phyloP scores from a whole-genome alignment of 2,329 filamentous ascomycete genomes.

The Ceratocystis destructans region DNA sequence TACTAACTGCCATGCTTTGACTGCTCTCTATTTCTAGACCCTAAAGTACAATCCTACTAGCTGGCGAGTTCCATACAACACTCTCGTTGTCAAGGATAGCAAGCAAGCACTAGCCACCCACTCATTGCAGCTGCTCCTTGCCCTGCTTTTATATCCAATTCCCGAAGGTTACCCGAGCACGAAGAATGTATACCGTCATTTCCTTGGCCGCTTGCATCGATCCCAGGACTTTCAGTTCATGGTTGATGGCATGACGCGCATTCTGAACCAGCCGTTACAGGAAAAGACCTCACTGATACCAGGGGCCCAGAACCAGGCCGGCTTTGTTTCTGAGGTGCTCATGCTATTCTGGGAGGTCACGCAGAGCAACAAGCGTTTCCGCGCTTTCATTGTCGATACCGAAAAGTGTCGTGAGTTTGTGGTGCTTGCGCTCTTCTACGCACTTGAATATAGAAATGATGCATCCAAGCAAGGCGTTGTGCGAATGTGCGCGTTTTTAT shows the following conservation, averaged over 20 bases:
- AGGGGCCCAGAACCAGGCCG: slow-evolving; percentile 36
- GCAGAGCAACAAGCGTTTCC: slow-evolving; percentile 94
- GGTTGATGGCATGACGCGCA: slow-evolving; percentile 82
- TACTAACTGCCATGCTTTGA: not conserved
- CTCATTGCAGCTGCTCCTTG: slow-evolving; percentile 77
- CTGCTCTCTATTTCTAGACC: slow-evolving; percentile 39
- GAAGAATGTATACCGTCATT: slow-evolving; percentile 91
- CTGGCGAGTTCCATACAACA: slow-evolving; percentile 90
- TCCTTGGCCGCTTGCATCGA: slow-evolving; percentile 75
- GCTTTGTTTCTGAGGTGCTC: slow-evolving; percentile 83
- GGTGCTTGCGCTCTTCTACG: slow-evolving; percentile 80
- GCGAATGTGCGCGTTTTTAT: slow-evolving; percentile 90
- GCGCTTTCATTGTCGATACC: slow-evolving; percentile 93
- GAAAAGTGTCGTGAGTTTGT: slow-evolving; percentile 87
- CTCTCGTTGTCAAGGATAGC: slow-evolving; percentile 78
- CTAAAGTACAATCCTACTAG: slow-evolving; percentile 90
- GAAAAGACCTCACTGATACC: slow-evolving; percentile 80
- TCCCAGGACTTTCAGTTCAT: slow-evolving; percentile 97
- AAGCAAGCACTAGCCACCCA: slow-evolving; percentile 86
- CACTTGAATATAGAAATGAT: slow-evolving; percentile 76
- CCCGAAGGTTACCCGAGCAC: slow-evolving; percentile 57
- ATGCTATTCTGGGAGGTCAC: slow-evolving; percentile 96
- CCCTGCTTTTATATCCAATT: slow-evolving; percentile 73
- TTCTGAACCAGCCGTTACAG: slow-evolving; percentile 84
- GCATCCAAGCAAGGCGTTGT: slow-evolving; percentile 81